Percentiles rank a stretch among this genome's conserved stretches.
Conservation (phyloP, 202 grass and related monocot genomes). For the Brachypodium distachyon region DNA sequence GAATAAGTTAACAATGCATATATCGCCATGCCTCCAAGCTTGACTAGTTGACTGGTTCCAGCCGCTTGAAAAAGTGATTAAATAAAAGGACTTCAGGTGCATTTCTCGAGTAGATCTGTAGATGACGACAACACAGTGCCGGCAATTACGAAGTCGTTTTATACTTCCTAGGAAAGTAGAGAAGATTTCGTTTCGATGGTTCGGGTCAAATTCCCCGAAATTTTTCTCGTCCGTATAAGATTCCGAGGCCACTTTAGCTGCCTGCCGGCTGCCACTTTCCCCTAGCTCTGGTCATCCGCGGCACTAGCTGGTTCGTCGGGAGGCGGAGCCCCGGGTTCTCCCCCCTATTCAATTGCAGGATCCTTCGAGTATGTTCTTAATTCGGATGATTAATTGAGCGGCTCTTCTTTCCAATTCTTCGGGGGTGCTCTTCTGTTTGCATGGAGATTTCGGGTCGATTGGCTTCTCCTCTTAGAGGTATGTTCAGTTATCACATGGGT, state of each 20-base stretch:
- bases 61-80: too few species aligned
- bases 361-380: background rate
- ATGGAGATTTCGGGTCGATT: background rate
- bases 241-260: background rate
- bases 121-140: too few species aligned
- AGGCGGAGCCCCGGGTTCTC: background rate
- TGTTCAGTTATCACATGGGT: background rate
- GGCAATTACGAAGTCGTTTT: background rate
- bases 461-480: background rate
- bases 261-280: background rate
- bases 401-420: background rate
- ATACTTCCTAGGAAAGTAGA: background rate
- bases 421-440: background rate
- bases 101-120: background rate
- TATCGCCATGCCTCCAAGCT: conserved; percentile 9
- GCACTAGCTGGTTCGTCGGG: background rate
- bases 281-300: background rate
- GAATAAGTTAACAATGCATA: too few species aligned
- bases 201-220: background rate
- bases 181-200: background rate
- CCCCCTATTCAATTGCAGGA: background rate
- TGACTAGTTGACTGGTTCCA: background rate
- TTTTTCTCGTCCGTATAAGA: background rate
- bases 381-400: background rate
- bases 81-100: too few species aligned